Evolutionary conservation across 306 rosid genomes (phyloP), one percentile per base, ranked within the genome.

Genomic region (Notholithocarpus densiflorus): DNA sequence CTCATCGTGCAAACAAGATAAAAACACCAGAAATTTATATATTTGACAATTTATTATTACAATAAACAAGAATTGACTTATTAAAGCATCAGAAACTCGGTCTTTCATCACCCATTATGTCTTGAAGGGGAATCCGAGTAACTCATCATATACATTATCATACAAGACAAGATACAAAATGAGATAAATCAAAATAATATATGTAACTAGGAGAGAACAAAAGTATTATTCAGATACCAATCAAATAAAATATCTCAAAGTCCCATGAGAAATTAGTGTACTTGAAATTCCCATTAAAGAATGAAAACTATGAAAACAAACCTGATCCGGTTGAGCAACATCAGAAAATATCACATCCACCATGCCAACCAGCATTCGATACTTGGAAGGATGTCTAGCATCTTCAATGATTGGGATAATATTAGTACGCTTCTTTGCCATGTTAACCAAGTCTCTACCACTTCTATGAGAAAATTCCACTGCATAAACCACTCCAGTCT

Each of bases 281-380:
- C 2, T 37, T 37, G 45, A 37, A 37, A 37, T 37, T 37, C 45
- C 45, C 45, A 37, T 7, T 48, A 48, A 12, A 12, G 15, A 48
- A 48, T 48, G 53, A 48, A 48, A 17, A 48, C 53, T 2, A 48
- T 12, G 53, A 48, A 48, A 48, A 48, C 53, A 48, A 12, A 48
- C 53, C 53, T 48, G 53, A 48, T 48, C 53, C 0, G 53, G 53
- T 12, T 48, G 53, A 48, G 99, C 99, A 83, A 48, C 99, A 86
- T 96, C 99, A 51, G 99, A 93, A 88, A 96, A 96, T 68, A 96
- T 86, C 11, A 96, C 97, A 88, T 96, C 99, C n/a, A 96, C 99
- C 97, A 96, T 96, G 64, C 97, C 97, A 64, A 96, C 94, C 74
- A 96, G 81, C 97, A 91, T 91, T 10, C 53, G 53, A 48, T 96